Percentiles rank a stretch among this genome's conserved stretches.
These are phyloP conservation scores for Lactarius sp. DNA, from an alignment of 768 basidiomycete species.

Conservation along the genomic window DNA sequence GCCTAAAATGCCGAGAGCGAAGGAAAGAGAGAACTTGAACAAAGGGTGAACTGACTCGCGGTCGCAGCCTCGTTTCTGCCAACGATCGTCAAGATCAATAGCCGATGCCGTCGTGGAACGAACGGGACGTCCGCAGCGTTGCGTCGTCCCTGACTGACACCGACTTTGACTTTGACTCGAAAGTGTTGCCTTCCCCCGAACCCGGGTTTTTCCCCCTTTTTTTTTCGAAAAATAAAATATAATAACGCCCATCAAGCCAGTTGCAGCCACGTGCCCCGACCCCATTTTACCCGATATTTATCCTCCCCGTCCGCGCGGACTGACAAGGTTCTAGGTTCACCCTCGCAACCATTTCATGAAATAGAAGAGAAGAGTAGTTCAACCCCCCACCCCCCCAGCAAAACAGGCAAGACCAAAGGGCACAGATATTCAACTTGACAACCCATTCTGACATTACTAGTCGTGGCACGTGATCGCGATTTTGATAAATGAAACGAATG, in stretches of 20 bases:
- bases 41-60: background rate
- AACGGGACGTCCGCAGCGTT: conserved; percentile 13
- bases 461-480: too few species aligned
- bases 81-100: conserved; percentile 12
- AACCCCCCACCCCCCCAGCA: too few species aligned
- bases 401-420: too few species aligned
- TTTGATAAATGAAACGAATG: background rate
- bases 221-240: background rate
- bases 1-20: conserved; percentile 13
- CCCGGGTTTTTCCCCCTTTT: background rate
- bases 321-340: too few species aligned
- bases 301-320: too few species aligned
- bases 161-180: background rate
- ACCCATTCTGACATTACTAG: too few species aligned
- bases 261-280: too few species aligned
- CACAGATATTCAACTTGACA: too few species aligned
- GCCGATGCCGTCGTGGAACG: conserved; percentile 12
- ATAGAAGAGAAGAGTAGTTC: too few species aligned
- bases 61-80: background rate
- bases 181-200: background rate
- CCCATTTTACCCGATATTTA: too few species aligned
- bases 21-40: conserved; percentile 15
- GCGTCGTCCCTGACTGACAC: conserved; percentile 12
- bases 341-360: too few species aligned
- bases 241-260: too few species aligned